Conservation (phyloP, 1,284 basidiomycete species). For the Caloboletus firmus region DNA sequence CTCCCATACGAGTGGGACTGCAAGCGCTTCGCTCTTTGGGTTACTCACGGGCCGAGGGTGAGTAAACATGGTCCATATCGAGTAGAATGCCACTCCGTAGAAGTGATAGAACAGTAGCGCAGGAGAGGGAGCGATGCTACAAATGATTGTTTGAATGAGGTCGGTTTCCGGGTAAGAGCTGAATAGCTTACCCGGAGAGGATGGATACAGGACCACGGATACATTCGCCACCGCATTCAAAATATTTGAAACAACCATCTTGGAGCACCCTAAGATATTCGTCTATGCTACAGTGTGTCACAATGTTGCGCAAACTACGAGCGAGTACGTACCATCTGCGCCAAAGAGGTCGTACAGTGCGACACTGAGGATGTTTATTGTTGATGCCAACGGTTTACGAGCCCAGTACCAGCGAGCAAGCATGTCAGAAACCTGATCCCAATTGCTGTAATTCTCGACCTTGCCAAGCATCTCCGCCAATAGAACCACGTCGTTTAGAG, state of each 20-base stretch:
- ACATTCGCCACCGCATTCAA: slow-evolving; percentile 90
- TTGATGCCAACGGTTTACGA: slow-evolving; percentile 78
- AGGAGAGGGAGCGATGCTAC: slow-evolving; percentile 71
- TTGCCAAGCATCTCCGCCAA: slow-evolving; percentile 62
- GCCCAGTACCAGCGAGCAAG: slow-evolving; percentile 82
- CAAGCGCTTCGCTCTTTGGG: slow-evolving; percentile 11
- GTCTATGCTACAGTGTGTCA: slow-evolving; percentile 46
- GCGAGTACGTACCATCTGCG: slow-evolving; percentile 66
- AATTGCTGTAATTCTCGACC: slow-evolving; percentile 55
- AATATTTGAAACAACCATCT: slow-evolving; percentile 97
- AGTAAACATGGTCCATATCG: slow-evolving; percentile 84
- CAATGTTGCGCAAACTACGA: not conserved
- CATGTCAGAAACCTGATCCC: slow-evolving; percentile 57
- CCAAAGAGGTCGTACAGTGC: slow-evolving; percentile 92
- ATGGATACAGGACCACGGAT: slow-evolving; percentile 86
- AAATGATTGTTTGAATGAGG: slow-evolving; percentile 16
- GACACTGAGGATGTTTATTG: slow-evolving; percentile 88
- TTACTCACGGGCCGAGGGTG: slow-evolving; percentile 47
- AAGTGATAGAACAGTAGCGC: slow-evolving; percentile 87
- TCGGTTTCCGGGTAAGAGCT: not conserved
- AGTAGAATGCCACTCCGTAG: slow-evolving; percentile 93
- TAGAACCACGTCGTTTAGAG: slow-evolving; percentile 80
- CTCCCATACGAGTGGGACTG: slow-evolving; percentile 38
- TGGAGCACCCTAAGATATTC: slow-evolving; percentile 81
- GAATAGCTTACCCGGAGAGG: slow-evolving; percentile 67